Evolutionary conservation across 495 filamentous ascomycete genomes (phyloP), one percentile per base, ranked within the genome.

Genomic region (Penicillium subrubescens): DNA sequence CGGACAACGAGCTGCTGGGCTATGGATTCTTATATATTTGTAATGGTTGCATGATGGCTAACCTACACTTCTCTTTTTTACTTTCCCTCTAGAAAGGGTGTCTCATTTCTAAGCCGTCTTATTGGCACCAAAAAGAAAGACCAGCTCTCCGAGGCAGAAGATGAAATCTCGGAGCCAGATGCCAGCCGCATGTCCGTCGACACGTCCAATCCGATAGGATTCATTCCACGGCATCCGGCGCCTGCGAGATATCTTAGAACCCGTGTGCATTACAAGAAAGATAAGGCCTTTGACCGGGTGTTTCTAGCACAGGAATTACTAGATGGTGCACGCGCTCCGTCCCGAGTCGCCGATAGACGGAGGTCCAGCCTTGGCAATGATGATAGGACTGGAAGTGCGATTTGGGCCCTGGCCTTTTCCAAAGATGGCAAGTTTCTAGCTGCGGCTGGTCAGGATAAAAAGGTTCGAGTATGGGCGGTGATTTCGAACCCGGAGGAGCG

Each of bases 361-460:
- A 62, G 52, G 27, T 70, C 73, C 2, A 67, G 77, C 19, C 76
- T 74, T 19, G 78, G 74, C 25, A 79, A 77, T 62, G 71, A 76
- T 29, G 76, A 75, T 39, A 19, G 61, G 10, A 71, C 73, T 62
- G 71, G 76, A 43, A 76, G 75, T 63, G 92, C 95, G 5, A 86
- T 97, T 34, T 99, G 95, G 95, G 89, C 95, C 5, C 85, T 92
- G 66, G 90, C 92, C 64, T 97, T 97, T 67, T 97, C 93, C 65
- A 92, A 90, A 53, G 95, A 98, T 80, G 95, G 95, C 14, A 92
- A 84, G 71, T 96, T 94, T 74, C 81, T 99, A 11, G 95, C 95
- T 14, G 91, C 92, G 21, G 96, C 88, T 14, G 95, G 95, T 3
- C 90, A 92, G 66, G 96, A 98, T 72, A 85, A 86, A 55, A 84